These are phyloP conservation scores for Bodo saltans DNA, from an alignment of 78 protist genomes.

Conservation along the genomic window DNA sequence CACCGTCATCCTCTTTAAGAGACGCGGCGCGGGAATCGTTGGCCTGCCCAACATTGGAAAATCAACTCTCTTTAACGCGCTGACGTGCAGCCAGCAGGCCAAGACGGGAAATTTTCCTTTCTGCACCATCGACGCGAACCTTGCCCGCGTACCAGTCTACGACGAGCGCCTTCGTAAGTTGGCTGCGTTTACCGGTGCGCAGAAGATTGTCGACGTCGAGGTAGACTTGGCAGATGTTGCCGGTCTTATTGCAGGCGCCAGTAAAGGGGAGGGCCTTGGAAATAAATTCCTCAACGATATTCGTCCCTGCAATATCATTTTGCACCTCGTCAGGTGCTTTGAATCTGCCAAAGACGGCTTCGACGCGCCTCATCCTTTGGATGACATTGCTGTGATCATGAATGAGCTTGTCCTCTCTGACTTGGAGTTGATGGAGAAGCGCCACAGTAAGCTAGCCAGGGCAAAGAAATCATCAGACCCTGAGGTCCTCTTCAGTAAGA, in stretches of 20 bases:
- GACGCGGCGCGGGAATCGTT: conserved; percentile 16
- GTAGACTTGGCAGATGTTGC: conserved; percentile 87
- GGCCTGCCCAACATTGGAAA: conserved; percentile 89
- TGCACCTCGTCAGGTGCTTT: conserved; percentile 89
- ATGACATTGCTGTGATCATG: conserved; percentile 81
- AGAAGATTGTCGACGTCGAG: conserved; percentile 70
- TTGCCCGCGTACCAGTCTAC: conserved; percentile 68
- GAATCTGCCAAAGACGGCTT: conserved; percentile 53
- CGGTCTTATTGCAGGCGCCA: conserved; percentile 94
- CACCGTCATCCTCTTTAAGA: too few species aligned
- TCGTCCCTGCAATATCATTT: conserved; percentile 85
- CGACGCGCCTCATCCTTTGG: conserved; percentile 74
- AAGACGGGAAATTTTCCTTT: conserved; percentile 91
- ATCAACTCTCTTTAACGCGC: conserved; percentile 82
- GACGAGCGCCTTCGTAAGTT: conserved; percentile 87
- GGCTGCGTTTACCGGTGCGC: conserved; percentile 19
- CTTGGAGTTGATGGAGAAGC: conserved; percentile 36
- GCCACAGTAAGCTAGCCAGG: not conserved
- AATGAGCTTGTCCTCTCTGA: conserved; percentile 82
- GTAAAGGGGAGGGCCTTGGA: conserved; percentile 88
- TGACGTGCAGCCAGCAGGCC: conserved; percentile 47
- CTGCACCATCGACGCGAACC: conserved; percentile 80
- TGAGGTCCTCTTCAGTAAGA: not conserved
- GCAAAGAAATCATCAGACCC: not conserved
- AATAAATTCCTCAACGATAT: conserved; percentile 90